Evolutionary conservation across 2,329 filamentous ascomycete species (phyloP), one percentile per base, ranked within the genome.

Genomic region (Nemania sp.): DNA sequence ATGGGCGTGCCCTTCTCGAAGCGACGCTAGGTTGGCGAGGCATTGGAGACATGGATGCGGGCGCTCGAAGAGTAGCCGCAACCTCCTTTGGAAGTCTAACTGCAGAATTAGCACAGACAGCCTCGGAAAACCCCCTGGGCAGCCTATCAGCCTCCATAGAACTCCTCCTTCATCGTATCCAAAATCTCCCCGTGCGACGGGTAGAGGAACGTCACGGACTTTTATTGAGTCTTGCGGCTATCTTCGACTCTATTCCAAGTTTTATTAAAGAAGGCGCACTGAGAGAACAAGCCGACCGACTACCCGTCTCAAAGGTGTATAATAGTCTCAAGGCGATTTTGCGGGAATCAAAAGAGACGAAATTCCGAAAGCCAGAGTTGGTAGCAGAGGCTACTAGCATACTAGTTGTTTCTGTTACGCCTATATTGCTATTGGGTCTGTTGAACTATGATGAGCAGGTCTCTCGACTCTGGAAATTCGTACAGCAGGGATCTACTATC

Each of bases 21-120:
- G 88, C 84, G 0, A 79, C 97, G 6, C 78, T 96, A 12, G 87
- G 86, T 18, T 99, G 95, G 95, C 85, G 94, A 73, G 95, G 95
- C 0, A 84, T 96, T n/a, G 88, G 89, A 0, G 91, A 96, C 65
- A 80, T 87, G 9, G 92, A 97, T 73, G 83, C 87, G 0, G 78
- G 82, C 5, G 91, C 92, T 1, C 85, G 95, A 62, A 83, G 91
- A 67, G 83, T 85, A 51, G 88, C 92, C 13, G 91, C 90, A 1
- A 76, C 75, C 1, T 87, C 90, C 0, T 87, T 94, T 67, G 91
- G 91, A 5, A 71, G 74, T 1, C 72, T 93, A 4, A 80, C 76
- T 64, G 78, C 73, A 37, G 76, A 79, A 58, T 68, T 79, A 37
- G 76, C 78, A 3, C 61, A 59, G 9, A 52, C 63, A 10, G 59